These are phyloP conservation scores for Pistacia atlantica DNA, from an alignment of 345 rosid genomes.

Conservation along the genomic window DNA sequence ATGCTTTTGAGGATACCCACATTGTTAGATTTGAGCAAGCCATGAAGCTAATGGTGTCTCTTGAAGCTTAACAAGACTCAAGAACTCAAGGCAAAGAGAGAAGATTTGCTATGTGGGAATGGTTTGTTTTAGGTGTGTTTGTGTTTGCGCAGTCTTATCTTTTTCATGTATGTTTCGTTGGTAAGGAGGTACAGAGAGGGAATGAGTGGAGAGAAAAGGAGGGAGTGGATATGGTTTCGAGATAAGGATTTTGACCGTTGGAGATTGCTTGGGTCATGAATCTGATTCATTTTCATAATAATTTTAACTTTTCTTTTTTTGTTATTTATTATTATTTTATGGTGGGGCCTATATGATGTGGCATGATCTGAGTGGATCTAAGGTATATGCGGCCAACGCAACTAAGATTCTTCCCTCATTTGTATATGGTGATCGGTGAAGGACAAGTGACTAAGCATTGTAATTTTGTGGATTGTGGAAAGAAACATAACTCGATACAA, in stretches of 20 bases:
- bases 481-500: neutral
- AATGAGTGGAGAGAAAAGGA: slow-evolving; percentile 59
- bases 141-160: slow-evolving; percentile 38
- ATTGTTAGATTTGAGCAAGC: slow-evolving; percentile 81
- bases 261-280: slow-evolving; percentile 28
- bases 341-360: slow-evolving; percentile 29
- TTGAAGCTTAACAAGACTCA: slow-evolving; percentile 17
- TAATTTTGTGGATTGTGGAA: neutral
- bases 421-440: neutral
- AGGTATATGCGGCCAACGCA: slow-evolving; percentile 20
- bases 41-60: slow-evolving; percentile 36
- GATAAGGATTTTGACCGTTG: slow-evolving; percentile 71
- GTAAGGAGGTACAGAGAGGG: slow-evolving; percentile 32
- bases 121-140: neutral
- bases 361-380: slow-evolving; percentile 19
- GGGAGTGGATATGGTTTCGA: slow-evolving; percentile 63
- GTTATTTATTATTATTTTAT: neutral
- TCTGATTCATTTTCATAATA: neutral
- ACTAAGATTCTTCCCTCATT: neutral
- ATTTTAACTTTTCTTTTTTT: neutral
- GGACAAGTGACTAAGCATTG: neutral
- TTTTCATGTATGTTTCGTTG: slow-evolving; percentile 26
- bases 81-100: slow-evolving; percentile 13
- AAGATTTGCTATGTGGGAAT: slow-evolving; percentile 15
- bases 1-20: slow-evolving; percentile 77